Evolutionary conservation across 2,329 filamentous ascomycete genomes (phyloP).

Genomic region (Bipolaris sorokiniana): DNA sequence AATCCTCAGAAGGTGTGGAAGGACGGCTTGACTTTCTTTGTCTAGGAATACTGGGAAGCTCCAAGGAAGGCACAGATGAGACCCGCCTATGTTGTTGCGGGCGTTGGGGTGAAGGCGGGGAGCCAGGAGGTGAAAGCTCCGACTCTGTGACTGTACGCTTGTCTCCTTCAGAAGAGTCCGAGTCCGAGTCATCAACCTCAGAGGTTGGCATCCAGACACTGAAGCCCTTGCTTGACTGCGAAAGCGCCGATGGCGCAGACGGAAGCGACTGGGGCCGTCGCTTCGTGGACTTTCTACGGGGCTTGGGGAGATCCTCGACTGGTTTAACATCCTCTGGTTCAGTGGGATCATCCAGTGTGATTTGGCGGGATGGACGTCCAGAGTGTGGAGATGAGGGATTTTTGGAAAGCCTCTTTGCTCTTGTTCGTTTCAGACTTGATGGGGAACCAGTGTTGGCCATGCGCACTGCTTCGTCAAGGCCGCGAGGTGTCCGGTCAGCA

Average conservation of each 20-base stretch:
- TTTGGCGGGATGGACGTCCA: slow-evolving; percentile 43
- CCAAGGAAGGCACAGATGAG: slow-evolving; percentile 56
- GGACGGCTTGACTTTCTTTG: slow-evolving; percentile 51
- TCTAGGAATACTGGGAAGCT: slow-evolving; percentile 55
- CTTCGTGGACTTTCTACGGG: slow-evolving; percentile 41
- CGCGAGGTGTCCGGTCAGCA: slow-evolving; percentile 43
- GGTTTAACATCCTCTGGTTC: slow-evolving; percentile 22
- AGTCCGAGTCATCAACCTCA: slow-evolving; percentile 43
- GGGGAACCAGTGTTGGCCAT: slow-evolving; percentile 42
- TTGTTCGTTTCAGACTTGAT: slow-evolving; percentile 45
- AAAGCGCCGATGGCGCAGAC: slow-evolving; percentile 19
- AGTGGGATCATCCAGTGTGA: slow-evolving; percentile 42
- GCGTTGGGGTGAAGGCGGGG: slow-evolving; percentile 35
- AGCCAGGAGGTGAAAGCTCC: slow-evolving; percentile 28
- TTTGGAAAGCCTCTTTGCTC: slow-evolving; percentile 48
- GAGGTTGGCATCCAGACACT: slow-evolving; percentile 58
- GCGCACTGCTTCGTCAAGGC: slow-evolving; percentile 46
- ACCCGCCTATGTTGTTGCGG: slow-evolving; percentile 52
- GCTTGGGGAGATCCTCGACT: slow-evolving; percentile 26
- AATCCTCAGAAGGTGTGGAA: slow-evolving; percentile 39
- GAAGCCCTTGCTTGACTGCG: slow-evolving; percentile 49
- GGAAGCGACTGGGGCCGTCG: slow-evolving; percentile 36
- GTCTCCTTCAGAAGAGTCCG: slow-evolving; percentile 37
- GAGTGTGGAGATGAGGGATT: slow-evolving; percentile 38
- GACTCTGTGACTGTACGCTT: slow-evolving; percentile 27